Conservation (phyloP, 2,329 filamentous ascomycete genomes). For the Arthrobotrys entomopaga region DNA sequence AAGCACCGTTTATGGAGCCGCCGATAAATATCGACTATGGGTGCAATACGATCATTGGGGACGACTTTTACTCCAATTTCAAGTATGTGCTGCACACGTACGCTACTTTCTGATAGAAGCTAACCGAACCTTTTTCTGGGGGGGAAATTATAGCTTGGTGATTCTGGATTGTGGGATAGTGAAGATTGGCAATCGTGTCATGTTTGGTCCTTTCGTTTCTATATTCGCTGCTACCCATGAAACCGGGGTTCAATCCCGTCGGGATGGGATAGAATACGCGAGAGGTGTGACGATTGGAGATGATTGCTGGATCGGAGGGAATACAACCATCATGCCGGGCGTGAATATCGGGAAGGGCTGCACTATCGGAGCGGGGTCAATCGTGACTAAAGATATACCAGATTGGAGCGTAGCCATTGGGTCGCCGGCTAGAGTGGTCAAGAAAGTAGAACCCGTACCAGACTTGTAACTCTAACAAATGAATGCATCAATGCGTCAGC, state of each 20-base stretch:
- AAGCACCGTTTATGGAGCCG: slow-evolving; percentile 70
- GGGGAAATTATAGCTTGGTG: slow-evolving; percentile 67
- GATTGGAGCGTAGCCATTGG: slow-evolving; percentile 72
- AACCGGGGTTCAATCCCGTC: slow-evolving; percentile 77
- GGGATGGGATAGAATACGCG: slow-evolving; percentile 77
- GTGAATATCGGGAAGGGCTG: slow-evolving; percentile 79
- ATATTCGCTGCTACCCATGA: slow-evolving; percentile 82
- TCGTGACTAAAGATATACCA: slow-evolving; percentile 80
- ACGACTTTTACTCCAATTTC: slow-evolving; percentile 73
- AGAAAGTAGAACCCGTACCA: slow-evolving; percentile 61
- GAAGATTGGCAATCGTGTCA: slow-evolving; percentile 77
- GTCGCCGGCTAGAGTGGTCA: slow-evolving; percentile 73
- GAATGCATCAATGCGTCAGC: too few species aligned
- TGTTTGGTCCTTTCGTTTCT: slow-evolving; percentile 81
- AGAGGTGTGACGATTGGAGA: slow-evolving; percentile 79
- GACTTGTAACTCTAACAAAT: slow-evolving; percentile 23
- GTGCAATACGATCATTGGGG: slow-evolving; percentile 71
- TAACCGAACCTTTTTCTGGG: neutral
- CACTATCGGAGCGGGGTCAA: slow-evolving; percentile 81
- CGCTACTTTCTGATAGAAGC: neutral
- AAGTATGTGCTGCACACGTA: slow-evolving; percentile 60
- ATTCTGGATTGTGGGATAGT: slow-evolving; percentile 36
- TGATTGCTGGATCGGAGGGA: slow-evolving; percentile 83
- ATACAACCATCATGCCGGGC: slow-evolving; percentile 76
- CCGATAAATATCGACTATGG: slow-evolving; percentile 74